These are phyloP conservation scores for Trametes elegans DNA, from an alignment of 768 basidiomycete species.

Conservation along the genomic window DNA sequence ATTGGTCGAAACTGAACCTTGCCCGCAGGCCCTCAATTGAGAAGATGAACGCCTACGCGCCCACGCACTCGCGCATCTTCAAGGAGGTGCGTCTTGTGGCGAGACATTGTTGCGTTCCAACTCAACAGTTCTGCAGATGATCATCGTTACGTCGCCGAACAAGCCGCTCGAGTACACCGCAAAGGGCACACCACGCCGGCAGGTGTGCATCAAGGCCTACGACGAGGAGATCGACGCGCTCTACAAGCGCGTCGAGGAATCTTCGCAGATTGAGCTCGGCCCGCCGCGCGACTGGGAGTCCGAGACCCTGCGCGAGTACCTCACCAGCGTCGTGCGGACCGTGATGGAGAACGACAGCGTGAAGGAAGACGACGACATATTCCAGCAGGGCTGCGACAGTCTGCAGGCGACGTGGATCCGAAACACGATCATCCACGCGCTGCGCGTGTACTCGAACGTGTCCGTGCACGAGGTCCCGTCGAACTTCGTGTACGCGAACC, in stretches of 20 bases:
- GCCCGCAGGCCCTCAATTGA: slow-evolving; percentile 31
- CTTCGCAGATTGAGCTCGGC: slow-evolving; percentile 31
- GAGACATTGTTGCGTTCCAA: background rate
- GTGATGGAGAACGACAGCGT: slow-evolving; percentile 29
- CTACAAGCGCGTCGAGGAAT: slow-evolving; percentile 35
- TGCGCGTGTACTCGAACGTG: slow-evolving; percentile 18
- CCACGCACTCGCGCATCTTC: slow-evolving; percentile 45
- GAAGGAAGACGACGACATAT: slow-evolving; percentile 37
- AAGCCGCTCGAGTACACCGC: slow-evolving; percentile 35
- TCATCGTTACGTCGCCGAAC: slow-evolving; percentile 29
- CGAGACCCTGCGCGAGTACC: slow-evolving; percentile 28
- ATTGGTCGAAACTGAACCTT: background rate
- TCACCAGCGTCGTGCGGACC: slow-evolving; percentile 33
- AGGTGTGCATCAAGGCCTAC: slow-evolving; percentile 32
- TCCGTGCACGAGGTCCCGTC: slow-evolving; percentile 13
- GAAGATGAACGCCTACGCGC: slow-evolving; percentile 40
- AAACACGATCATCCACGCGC: slow-evolving; percentile 24
- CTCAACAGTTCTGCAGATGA: slow-evolving; percentile 27
- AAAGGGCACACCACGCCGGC: slow-evolving; percentile 32
- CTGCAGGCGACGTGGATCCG: slow-evolving; percentile 28
- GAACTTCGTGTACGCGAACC: slow-evolving; percentile 25
- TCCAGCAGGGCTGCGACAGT: slow-evolving; percentile 39
- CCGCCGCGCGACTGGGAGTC: slow-evolving; percentile 30
- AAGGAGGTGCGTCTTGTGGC: slow-evolving; percentile 36
- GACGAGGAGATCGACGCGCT: slow-evolving; percentile 39